Evolutionary conservation across 345 rosid species (phyloP).

Genomic region (Bruguiera gymnorhiza): DNA sequence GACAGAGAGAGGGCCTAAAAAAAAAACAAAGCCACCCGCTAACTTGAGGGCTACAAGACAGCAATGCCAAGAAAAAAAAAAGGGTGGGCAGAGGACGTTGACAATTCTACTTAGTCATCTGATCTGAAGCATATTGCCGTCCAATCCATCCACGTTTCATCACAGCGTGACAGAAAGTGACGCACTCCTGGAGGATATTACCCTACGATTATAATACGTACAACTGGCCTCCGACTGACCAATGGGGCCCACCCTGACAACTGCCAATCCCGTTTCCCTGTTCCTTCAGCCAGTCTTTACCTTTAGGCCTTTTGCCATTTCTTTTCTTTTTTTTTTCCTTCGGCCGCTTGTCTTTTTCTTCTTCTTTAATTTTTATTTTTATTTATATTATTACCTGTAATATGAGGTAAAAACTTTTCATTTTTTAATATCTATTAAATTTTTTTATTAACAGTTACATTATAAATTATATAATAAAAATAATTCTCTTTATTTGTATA

Average conservation of each 20-base stretch:
- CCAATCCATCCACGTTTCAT: too few species aligned
- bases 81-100: background rate
- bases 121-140: too few species aligned
- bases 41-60: conserved; percentile 31
- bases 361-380: too few species aligned
- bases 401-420: too few species aligned
- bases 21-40: background rate
- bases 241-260: background rate
- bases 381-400: too few species aligned
- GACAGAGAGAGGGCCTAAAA: too few species aligned
- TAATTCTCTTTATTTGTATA: too few species aligned
- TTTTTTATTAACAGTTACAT: too few species aligned
- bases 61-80: background rate
- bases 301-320: background rate
- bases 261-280: background rate
- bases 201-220: background rate
- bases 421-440: too few species aligned
- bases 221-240: background rate
- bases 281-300: background rate
- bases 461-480: too few species aligned
- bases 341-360: too few species aligned
- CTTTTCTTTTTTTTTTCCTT: background rate
- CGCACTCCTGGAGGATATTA: background rate
- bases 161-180: too few species aligned
- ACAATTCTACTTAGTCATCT: background rate